phyloP scores from a whole-genome alignment of 495 filamentous ascomycete genomes.

The Podospora bellae-mahoneyi region DNA sequence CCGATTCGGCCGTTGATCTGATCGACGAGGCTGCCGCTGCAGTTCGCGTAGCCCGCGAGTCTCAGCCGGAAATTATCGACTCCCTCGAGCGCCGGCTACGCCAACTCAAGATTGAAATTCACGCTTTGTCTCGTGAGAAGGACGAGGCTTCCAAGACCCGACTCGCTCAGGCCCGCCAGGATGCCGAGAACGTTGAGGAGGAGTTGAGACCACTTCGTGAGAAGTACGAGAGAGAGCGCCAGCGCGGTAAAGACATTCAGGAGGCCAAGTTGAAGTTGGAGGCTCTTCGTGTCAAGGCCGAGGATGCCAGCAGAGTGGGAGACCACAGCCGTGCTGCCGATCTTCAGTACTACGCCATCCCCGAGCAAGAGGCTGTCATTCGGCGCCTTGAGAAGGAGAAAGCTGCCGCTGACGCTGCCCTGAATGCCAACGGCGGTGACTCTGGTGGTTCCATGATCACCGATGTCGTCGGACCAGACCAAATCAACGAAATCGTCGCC shows the following conservation, averaged over 20 bases:
- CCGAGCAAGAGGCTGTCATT: conserved; percentile 80
- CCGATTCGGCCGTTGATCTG: conserved; percentile 93
- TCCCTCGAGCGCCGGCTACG: conserved; percentile 83
- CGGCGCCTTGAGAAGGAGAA: conserved; percentile 77
- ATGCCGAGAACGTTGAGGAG: conserved; percentile 87
- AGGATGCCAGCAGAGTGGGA: conserved; percentile 82
- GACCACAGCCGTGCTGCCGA: conserved; percentile 83
- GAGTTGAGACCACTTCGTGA: conserved; percentile 88
- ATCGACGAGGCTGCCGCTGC: conserved; percentile 96
- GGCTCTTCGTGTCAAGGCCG: conserved; percentile 77
- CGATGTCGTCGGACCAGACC: conserved; percentile 91
- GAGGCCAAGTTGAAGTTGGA: conserved; percentile 96
- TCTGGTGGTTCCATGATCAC: conserved; percentile 69
- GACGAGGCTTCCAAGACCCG: conserved; percentile 86
- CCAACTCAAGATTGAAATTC: conserved; percentile 93
- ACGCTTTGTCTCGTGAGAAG: conserved; percentile 88
- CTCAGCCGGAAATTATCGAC: conserved; percentile 90
- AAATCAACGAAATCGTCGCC: conserved; percentile 98
- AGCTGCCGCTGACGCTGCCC: conserved; percentile 67
- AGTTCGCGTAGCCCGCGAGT: conserved; percentile 89
- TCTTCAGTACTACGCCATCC: conserved; percentile 94
- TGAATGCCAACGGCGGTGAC: conserved; percentile 58
- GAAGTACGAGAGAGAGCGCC: conserved; percentile 91
- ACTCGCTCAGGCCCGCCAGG: conserved; percentile 75
- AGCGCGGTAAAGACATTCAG: conserved; percentile 83